Percentiles rank a stretch among this genome's conserved stretches.
These are phyloP conservation scores for Ceratobasidium sp. DNA, from an alignment of 1,284 basidiomycete genomes.

Conservation along the genomic window DNA sequence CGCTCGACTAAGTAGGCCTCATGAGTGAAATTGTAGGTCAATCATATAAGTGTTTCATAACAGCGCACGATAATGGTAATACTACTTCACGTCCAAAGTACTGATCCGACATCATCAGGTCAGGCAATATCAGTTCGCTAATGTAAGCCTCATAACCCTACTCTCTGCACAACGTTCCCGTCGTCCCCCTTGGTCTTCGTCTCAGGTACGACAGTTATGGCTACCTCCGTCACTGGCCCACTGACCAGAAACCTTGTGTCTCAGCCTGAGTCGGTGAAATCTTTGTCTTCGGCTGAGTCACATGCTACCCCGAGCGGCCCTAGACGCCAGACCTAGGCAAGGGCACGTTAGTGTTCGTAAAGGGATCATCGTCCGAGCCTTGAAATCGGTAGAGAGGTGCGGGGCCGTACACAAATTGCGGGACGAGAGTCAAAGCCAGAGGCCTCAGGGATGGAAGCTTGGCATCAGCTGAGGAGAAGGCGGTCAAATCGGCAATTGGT, in stretches of 20 bases:
- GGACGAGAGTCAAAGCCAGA: conserved; percentile 16
- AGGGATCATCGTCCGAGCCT: conserved; percentile 24
- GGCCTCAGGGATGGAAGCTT: conserved; percentile 9
- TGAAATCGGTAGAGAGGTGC: conserved; percentile 14
- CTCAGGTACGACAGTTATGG: conserved; percentile 2
- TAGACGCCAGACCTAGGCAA: conserved; percentile 4
- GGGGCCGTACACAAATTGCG: not conserved
- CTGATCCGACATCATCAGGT: not conserved
- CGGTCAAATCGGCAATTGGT: not conserved
- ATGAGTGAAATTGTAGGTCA: not conserved
- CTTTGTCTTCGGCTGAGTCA: conserved; percentile 22
- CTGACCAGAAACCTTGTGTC: conserved; percentile 4
- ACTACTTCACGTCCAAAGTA: conserved; percentile 9
- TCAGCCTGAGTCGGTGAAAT: conserved; percentile 1
- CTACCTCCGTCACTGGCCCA: conserved; percentile 13
- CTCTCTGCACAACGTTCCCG: conserved; percentile 1
- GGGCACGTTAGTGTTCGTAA: conserved; percentile 16
- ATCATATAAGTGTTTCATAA: conserved; percentile 8
- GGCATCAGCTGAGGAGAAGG: conserved; percentile 3
- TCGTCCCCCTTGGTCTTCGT: conserved; percentile 1
- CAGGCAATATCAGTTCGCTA: not conserved
- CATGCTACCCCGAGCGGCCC: not conserved
- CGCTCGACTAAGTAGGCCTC: no score
- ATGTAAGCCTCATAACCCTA: not conserved
- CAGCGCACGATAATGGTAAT: not conserved